Percentiles rank a stretch among this genome's conserved stretches.
phyloP scores from a whole-genome alignment of 352 stramenopile species.

The Phytophthora megakarya region DNA sequence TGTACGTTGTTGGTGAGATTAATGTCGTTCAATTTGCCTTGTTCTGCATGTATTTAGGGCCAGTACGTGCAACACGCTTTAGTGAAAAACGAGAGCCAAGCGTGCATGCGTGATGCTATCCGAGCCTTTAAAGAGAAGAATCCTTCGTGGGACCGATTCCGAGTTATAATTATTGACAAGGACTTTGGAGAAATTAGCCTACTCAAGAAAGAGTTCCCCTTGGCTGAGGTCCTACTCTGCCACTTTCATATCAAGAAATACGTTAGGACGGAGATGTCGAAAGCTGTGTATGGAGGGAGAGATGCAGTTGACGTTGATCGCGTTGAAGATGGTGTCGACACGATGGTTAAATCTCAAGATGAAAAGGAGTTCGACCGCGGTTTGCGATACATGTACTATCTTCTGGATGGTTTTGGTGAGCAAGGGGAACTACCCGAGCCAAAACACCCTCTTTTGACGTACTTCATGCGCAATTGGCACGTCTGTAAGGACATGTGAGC shows the following conservation, averaged over 20 bases:
- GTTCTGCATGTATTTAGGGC: no score
- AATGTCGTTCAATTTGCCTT: no score
- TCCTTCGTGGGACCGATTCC: background rate
- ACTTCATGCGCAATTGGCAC: background rate
- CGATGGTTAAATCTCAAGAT: background rate
- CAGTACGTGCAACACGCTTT: no score
- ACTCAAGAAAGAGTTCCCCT: background rate
- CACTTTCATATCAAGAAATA: background rate
- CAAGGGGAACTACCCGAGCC: no score
- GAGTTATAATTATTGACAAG: background rate
- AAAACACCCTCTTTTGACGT: background rate
- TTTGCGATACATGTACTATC: background rate
- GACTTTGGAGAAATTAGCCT: conserved; percentile 3
- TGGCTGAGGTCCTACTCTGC: background rate
- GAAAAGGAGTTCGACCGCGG: background rate
- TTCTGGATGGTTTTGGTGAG: background rate
- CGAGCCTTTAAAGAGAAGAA: conserved; percentile 7
- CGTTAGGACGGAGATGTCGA: background rate
- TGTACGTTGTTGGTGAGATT: no score
- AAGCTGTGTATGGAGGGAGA: background rate
- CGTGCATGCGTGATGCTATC: background rate
- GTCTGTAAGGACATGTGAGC: background rate
- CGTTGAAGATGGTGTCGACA: background rate
- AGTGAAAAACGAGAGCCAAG: no score
- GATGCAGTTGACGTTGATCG: no score